Conservation (phyloP, 305 asterid genomes). For the Fraxinus latifolia region DNA sequence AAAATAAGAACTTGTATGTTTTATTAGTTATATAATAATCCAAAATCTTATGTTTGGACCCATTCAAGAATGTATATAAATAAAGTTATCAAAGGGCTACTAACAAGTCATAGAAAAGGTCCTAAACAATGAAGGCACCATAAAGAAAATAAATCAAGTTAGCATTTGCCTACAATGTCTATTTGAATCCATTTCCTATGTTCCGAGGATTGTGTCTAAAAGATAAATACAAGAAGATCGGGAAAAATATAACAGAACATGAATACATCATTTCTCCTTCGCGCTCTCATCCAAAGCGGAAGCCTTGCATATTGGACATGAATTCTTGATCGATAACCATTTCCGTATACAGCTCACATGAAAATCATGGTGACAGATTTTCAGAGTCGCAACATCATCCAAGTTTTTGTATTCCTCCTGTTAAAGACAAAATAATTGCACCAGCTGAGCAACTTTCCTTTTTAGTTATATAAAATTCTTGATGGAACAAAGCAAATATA, state of each 20-base stretch:
- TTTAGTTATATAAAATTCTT: not conserved
- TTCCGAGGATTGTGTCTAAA: conserved; percentile 26
- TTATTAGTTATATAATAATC: not conserved
- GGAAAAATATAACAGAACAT: conserved; percentile 14
- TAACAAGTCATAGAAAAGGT: not conserved
- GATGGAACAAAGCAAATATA: not conserved
- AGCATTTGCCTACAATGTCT: conserved; percentile 20
- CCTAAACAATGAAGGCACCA: not conserved
- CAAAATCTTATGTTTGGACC: not conserved
- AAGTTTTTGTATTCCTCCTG: conserved; percentile 70
- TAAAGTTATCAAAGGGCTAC: not conserved
- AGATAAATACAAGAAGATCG: conserved; percentile 34
- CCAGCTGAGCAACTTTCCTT: not conserved
- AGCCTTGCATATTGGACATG: conserved; percentile 72
- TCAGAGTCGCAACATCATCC: conserved; percentile 66
- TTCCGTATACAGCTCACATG: conserved; percentile 65
- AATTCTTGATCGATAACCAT: conserved; percentile 77
- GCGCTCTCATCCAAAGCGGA: conserved; percentile 49
- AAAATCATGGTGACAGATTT: conserved; percentile 64
- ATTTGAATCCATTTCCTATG: conserved; percentile 27
- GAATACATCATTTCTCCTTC: conserved; percentile 27
- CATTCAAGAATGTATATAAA: not conserved
- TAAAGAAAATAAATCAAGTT: not conserved
- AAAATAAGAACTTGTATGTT: not conserved
- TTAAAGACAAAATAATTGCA: not conserved